Percentiles rank a stretch among this genome's conserved stretches.
Evolutionary conservation across 805 yeast genomes (phyloP).

Genomic region (Myxozyma neotropica): DNA sequence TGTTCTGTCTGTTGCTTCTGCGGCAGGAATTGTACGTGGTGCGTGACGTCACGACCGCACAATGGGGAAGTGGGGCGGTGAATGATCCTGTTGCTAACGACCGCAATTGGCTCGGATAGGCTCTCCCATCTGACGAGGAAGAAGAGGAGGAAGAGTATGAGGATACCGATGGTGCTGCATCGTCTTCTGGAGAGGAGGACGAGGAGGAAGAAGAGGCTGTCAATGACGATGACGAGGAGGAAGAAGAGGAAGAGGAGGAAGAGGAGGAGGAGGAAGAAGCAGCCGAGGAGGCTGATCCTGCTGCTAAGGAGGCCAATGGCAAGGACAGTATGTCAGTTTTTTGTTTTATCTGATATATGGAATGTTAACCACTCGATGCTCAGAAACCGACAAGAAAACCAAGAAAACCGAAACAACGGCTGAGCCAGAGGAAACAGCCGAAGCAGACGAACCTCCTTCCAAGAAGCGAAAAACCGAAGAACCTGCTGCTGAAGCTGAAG

Average conservation of each 20-base stretch:
- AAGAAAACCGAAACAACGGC: conserved; percentile 3
- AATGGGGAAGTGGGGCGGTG: not conserved
- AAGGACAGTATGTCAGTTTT: not conserved
- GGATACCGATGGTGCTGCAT: conserved; percentile 32
- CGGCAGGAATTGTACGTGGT: no score
- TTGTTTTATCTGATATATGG: not conserved
- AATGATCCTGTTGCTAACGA: not conserved
- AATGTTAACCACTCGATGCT: not conserved
- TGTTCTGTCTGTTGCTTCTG: no score
- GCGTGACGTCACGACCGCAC: no score
- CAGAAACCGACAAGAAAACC: not conserved
- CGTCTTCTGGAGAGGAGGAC: conserved; percentile 29
- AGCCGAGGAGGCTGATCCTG: conserved; percentile 12
- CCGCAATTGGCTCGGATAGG: conserved; percentile 10
- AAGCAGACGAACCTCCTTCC: conserved; percentile 27
- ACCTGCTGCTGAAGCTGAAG: not conserved
- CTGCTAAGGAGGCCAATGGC: not conserved
- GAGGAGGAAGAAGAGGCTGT: conserved; percentile 29
- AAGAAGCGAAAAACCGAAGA: conserved; percentile 30
- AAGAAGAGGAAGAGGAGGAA: conserved; percentile 31
- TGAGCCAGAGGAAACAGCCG: conserved; percentile 4
- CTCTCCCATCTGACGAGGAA: conserved; percentile 33
- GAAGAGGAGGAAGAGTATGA: conserved; percentile 35
- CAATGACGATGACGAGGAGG: conserved; percentile 27
- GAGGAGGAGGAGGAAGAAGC: conserved; percentile 14